Evolutionary conservation across 129 eudicot species (phyloP), one percentile per base, ranked within the genome.

Genomic region (Scalesia atractyloides): DNA sequence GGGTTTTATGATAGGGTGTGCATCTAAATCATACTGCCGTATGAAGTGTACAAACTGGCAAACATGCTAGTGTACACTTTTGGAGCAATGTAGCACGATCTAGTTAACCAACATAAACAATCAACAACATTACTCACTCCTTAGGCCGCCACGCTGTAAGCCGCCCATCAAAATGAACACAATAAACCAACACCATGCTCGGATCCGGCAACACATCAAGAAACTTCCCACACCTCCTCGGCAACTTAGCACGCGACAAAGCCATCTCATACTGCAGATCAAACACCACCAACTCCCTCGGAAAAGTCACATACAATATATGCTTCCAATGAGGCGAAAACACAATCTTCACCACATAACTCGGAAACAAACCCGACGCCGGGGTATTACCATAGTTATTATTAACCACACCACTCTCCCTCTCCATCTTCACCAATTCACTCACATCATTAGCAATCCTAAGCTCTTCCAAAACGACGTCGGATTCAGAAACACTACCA

Each of bases 271-370:
- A 95, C 84, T 83, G 87, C 83, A 95, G 72, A 81, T 95, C 99
- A 78, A 81, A 95, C 73, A 95, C 96, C 2, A 95, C 85, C 68
- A 95, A 50, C 78, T 95, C 99, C 79, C 96, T 83, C 9, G 99
- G 99, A 36, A 88, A 95, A 5, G 69, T 66, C 43, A 86, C 88
- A 69, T 86, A 88, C 72, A 88, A 26, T 56, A 95, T 78, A 51
- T 90, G 94, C 89, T 76, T 87, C 99, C 97, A 95, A 58, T 83
- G 97, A 5, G 89, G 85, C 5, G 97, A 90, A 76, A 88, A 95
- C 30, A 94, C 89, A 20, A 90, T 56, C 60, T 78, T 88, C 75
- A 75, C 94, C 3, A 44, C 20, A 57, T 95, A 90, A 46, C 75
- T 82, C 20, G 96, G 97, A 66, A 83, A 88, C 15, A 69, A 62